Evolutionary conservation across 495 filamentous ascomycete species (phyloP).

Genomic region (Neurospora intermedia): DNA sequence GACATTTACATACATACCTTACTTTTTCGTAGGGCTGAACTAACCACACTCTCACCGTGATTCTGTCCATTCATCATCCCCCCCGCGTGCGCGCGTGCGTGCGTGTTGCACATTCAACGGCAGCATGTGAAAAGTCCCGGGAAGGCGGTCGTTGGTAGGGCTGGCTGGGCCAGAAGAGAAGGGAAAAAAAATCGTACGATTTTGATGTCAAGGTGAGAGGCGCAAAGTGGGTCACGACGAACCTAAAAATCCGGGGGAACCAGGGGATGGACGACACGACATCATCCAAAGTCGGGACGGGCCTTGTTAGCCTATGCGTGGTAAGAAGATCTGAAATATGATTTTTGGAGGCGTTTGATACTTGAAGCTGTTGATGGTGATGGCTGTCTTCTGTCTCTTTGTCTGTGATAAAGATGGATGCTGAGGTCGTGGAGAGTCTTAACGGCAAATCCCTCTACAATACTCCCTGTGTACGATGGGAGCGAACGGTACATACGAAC

Average conservation of each 20-base stretch:
- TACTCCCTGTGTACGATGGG: not conserved
- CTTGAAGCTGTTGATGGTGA: not conserved
- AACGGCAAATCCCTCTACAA: not conserved
- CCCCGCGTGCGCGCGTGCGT: not conserved
- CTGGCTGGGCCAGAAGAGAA: not conserved
- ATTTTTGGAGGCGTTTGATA: not conserved
- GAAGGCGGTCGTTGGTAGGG: not conserved
- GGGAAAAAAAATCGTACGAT: slow-evolving; percentile 20
- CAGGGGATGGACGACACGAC: not conserved
- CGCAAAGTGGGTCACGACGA: slow-evolving; percentile 6
- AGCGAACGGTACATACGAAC: not conserved
- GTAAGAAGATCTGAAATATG: not conserved
- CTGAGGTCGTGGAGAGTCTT: not conserved
- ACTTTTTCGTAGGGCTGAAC: not conserved
- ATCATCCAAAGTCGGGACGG: not conserved
- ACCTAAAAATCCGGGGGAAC: not conserved
- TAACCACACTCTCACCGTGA: not conserved
- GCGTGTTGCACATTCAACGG: not conserved
- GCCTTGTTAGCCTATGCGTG: not conserved
- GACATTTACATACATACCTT: not conserved
- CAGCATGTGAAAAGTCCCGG: not conserved
- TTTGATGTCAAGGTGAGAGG: slow-evolving; percentile 18
- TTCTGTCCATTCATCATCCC: not conserved
- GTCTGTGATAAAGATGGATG: not conserved
- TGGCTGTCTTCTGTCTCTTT: not conserved